Base-by-base conservation (phyloP, 2,329 filamentous ascomycete genomes). In the Drechslera avenae region DNA sequence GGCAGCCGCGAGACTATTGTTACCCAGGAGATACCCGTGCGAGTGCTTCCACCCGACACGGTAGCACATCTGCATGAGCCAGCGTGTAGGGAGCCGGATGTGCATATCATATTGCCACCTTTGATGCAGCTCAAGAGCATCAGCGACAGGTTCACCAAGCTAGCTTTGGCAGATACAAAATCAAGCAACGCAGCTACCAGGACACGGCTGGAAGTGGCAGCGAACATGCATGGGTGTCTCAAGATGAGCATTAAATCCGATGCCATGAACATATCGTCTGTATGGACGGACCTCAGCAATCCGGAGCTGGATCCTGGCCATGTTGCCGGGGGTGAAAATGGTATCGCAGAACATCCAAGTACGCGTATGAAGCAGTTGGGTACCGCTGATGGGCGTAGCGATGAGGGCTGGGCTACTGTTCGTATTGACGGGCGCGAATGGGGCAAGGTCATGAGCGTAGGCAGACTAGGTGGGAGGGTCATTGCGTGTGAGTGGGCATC, bases 31-130 rank as follows among this genome's bases (percentile, higher is more conserved):
- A 89, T 99, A 32, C 94, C 94, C n/a, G 88, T 97, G 35, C 87
- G 92, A 14, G 91, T 99, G 1, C 83, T 99, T 8, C 86, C 90
- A 50, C 86, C 90, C 2, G 85, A 88, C 44, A 88, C 85, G 0
- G 91, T 97, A n/a, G 89, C 94, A 66, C 89, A 86, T n/a, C 86
- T 97, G 56, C 91, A 96, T 77, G 93, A 99, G 76, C 94, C 94
- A 12, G 86, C 87, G 54, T 91, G 92, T 52, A 87, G 90, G 52
- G 91, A 96, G 63, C 91, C 93, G 32, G 94, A 97, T 66, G 92
- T 97, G 2, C 89, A 97, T 75, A 96, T 99, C 67, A 86, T 91
- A 46, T 81, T 99, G 3, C 94, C 94, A 0, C 87, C 90, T 4
- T 78, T 99, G 4, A 80, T 91, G 34, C 92, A 97, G 68, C 81